phyloP scores from a whole-genome alignment of 129 eudicot species.

The Saposhnikovia divaricata region DNA sequence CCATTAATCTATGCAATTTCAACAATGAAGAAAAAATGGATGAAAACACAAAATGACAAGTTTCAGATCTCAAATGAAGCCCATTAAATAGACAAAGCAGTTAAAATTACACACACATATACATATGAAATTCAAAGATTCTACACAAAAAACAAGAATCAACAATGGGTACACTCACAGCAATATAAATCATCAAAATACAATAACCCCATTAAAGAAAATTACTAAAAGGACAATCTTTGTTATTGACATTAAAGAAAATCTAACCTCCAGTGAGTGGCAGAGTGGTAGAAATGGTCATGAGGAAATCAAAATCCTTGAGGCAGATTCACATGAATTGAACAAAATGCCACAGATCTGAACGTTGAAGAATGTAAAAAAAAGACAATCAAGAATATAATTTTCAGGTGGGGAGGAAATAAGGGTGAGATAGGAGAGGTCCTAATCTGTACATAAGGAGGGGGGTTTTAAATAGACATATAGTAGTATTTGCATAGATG shows the following conservation, averaged over 20 bases:
- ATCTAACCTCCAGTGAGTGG: constrained; percentile 28
- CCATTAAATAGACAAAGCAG: not conserved
- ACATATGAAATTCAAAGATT: not conserved
- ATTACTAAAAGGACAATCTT: not conserved
- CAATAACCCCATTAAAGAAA: not conserved
- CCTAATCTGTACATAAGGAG: not conserved
- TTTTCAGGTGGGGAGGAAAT: no score
- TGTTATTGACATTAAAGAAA: not conserved
- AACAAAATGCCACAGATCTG: constrained; percentile 4
- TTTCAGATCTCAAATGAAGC: not conserved
- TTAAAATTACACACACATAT: not conserved
- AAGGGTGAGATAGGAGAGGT: no score
- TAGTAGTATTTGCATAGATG: not conserved
- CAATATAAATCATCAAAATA: not conserved
- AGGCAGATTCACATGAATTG: not conserved
- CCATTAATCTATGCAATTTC: no score
- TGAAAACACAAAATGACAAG: not conserved
- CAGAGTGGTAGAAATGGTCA: constrained; percentile 29
- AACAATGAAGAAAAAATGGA: not conserved
- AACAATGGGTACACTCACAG: not conserved
- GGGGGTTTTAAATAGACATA: not conserved
- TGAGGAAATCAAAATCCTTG: not conserved
- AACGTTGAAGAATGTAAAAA: not conserved
- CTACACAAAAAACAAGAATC: not conserved
- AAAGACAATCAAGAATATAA: no score